Evolutionary conservation across 2,329 filamentous ascomycete genomes (phyloP).

Genomic region (Nemania sp.): DNA sequence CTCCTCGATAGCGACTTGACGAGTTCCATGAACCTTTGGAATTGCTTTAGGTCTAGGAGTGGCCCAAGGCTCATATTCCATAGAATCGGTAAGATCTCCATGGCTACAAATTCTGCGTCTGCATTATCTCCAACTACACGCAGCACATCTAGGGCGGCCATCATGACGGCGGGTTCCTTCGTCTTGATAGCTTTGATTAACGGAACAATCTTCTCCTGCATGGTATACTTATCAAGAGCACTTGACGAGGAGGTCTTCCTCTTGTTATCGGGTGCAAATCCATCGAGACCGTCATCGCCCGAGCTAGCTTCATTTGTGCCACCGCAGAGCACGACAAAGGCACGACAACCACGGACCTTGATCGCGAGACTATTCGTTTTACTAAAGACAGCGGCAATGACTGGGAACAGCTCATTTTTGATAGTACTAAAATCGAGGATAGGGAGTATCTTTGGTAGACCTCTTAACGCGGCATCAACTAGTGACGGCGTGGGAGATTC

Average conservation of each 20-base stretch:
- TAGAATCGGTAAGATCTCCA: conserved; percentile 88
- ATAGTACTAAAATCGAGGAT: conserved; percentile 96
- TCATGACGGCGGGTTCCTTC: conserved; percentile 97
- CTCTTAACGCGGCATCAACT: conserved; percentile 85
- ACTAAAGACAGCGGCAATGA: conserved; percentile 89
- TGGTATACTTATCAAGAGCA: conserved; percentile 95
- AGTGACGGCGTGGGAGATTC: conserved; percentile 91
- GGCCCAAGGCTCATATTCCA: conserved; percentile 95
- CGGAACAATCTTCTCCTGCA: conserved; percentile 96
- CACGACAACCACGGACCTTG: conserved; percentile 91
- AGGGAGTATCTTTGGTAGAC: conserved; percentile 82
- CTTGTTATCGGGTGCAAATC: conserved; percentile 68
- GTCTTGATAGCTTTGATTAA: conserved; percentile 94
- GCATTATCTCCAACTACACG: conserved; percentile 83
- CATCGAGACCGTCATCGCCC: conserved; percentile 79
- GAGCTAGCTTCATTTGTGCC: conserved; percentile 68
- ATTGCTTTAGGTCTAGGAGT: conserved; percentile 86
- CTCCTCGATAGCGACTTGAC: conserved; percentile 83
- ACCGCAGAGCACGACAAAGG: conserved; percentile 90
- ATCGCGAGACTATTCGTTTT: conserved; percentile 94
- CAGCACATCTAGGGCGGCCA: conserved; percentile 88
- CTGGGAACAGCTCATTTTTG: conserved; percentile 95
- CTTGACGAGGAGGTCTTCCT: conserved; percentile 75
- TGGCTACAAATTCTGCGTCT: conserved; percentile 90
- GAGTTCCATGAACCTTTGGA: conserved; percentile 88